Evolutionary conservation across 495 filamentous ascomycete species (phyloP), one percentile per base, ranked within the genome.

Genomic region (Acidiella bohemica): DNA sequence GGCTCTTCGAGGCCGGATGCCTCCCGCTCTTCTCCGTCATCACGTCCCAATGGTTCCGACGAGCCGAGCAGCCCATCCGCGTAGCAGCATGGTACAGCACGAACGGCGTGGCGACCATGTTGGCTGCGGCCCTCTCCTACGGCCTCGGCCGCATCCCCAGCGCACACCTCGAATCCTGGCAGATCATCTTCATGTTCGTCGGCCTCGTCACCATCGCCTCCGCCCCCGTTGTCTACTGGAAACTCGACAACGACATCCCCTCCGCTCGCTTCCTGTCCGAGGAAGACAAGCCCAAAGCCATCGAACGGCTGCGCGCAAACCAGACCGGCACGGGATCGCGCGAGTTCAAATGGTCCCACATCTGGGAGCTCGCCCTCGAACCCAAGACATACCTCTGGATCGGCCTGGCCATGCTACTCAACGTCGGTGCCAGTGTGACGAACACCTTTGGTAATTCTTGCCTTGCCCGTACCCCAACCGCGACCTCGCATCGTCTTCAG

Each of bases 401-500:
- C 16, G 57, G 44, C 17, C 72, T 79, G 57, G 57, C 68, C 11
- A 56, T 80, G 13, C 64, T 73, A 21, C 67, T 74, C 32, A 78
- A 76, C 51, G 66, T 78, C 20, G 75, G 75, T 13, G 73, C 74
- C 2, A 64, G 63, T 27, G 72, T 79, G 8, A 71, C 71, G 3
- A 40, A 46, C 19, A 43, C 40, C 5, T 36, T 35, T 18, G 39
- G 26, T 12, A n/a, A n/a, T n/a, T n/a, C n/a, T n/a, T n/a, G n/a
- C n/a, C n/a, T n/a, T n/a, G n/a, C n/a, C n/a, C n/a, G n/a, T n/a
- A n/a, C n/a, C n/a, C n/a, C n/a, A n/a, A n/a, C n/a, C n/a, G n/a
- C n/a, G n/a, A n/a, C n/a, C n/a, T n/a, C n/a, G n/a, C n/a, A n/a
- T n/a, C n/a, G n/a, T n/a, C n/a, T n/a, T n/a, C n/a, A n/a, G n/a